Conservation (phyloP, 139 green algal species). For the Volvox africanus region DNA sequence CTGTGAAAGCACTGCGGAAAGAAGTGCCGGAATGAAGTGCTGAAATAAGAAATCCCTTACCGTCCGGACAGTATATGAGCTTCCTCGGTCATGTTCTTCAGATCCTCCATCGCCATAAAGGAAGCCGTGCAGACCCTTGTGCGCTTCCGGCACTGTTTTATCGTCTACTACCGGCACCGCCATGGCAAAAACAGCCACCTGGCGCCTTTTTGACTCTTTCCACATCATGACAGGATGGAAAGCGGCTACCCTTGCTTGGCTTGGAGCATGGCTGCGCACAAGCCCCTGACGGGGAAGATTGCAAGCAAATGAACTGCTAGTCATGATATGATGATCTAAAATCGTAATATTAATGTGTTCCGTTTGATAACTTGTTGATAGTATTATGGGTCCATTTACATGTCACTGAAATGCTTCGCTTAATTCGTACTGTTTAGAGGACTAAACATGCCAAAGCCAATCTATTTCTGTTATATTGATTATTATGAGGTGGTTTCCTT, state of each 20-base stretch:
- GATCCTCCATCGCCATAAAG: slow-evolving; percentile 87
- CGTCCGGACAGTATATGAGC: not conserved
- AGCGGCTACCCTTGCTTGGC: not conserved
- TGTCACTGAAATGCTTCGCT: no score
- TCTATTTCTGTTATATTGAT: no score
- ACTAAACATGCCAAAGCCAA: no score
- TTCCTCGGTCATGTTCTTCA: slow-evolving; percentile 63
- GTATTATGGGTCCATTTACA: no score
- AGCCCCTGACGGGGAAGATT: not conserved
- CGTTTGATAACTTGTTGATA: no score
- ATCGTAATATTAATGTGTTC: no score
- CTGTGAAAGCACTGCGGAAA: no score
- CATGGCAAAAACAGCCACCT: not conserved
- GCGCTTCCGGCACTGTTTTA: slow-evolving; percentile 83
- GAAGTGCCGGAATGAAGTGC: no score
- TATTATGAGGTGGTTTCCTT: no score
- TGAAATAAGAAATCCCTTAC: not conserved
- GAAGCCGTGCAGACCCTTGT: slow-evolving; percentile 82
- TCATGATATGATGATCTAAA: not conserved
- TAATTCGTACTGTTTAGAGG: no score
- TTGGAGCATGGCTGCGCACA: not conserved
- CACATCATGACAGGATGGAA: not conserved
- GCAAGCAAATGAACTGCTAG: not conserved
- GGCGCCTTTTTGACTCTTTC: not conserved
- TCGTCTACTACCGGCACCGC: slow-evolving; percentile 54